A percentile compares a stretch with the other conserved stretches of the same genome.
Conservation (phyloP, 176 grass and related monocot genomes). For the Oryza officinalis region DNA sequence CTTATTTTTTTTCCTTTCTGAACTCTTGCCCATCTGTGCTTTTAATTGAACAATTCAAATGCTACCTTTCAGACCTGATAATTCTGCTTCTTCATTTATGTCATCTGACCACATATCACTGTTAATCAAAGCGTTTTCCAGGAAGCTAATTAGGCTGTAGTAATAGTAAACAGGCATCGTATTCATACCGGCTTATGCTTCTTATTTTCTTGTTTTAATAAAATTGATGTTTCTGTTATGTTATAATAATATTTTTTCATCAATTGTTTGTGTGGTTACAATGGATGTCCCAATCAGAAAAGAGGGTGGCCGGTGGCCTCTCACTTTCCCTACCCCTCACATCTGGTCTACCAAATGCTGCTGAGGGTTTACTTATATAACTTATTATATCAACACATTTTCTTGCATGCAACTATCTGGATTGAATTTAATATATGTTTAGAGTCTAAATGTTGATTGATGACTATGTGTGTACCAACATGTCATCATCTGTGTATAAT, state of each 20-base stretch:
- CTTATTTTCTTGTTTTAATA: neutral
- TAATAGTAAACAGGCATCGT: conserved; percentile 25
- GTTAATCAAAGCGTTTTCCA: neutral
- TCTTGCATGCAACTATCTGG: conserved; percentile 25
- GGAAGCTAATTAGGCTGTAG: neutral
- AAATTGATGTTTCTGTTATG: conserved; percentile 15
- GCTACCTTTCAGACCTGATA: conserved; percentile 37
- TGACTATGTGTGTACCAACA: conserved; percentile 1
- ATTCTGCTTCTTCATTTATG: conserved; percentile 44
- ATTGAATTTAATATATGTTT: neutral
- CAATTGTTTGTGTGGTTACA: neutral
- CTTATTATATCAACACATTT: conserved; percentile 1
- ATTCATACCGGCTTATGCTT: conserved; percentile 9
- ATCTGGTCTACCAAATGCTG: conserved; percentile 33
- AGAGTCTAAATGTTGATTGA: neutral
- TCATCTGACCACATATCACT: conserved; percentile 13
- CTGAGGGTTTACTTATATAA: conserved; percentile 9
- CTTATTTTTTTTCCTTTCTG: neutral
- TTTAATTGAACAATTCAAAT: conserved; percentile 30
- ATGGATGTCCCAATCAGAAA: conserved; percentile 37
- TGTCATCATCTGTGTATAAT: neutral
- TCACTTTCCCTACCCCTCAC: conserved; percentile 41
- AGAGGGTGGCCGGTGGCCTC: conserved; percentile 23
- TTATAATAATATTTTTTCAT: neutral
- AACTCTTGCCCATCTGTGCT: neutral